These are phyloP conservation scores for Colletotrichum incanum DNA, from an alignment of 2,329 filamentous ascomycete species.

Conservation along the genomic window DNA sequence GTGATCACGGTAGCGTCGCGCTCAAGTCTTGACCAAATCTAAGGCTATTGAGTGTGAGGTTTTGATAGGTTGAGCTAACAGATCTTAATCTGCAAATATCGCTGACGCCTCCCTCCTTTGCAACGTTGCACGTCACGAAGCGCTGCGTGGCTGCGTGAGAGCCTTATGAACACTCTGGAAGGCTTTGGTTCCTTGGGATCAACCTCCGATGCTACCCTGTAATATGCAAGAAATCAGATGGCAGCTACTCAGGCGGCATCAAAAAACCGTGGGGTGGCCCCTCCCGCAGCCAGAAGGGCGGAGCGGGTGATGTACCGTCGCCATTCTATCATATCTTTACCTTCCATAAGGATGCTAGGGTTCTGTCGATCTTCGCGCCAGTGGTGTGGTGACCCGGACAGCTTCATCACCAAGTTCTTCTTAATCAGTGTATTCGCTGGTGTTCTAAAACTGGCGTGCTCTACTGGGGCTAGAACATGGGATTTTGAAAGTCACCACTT, in stretches of 20 bases:
- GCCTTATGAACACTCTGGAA: constrained; percentile 21
- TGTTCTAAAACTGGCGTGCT: too few species aligned
- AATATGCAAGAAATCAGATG: constrained; percentile 41
- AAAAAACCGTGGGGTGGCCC: background rate
- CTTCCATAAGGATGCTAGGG: background rate
- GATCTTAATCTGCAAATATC: background rate
- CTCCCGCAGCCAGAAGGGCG: background rate
- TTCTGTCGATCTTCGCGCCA: background rate
- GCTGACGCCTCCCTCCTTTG: background rate
- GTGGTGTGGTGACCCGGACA: background rate
- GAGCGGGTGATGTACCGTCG: constrained; percentile 24
- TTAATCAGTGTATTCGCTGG: background rate
- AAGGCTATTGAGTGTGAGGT: background rate
- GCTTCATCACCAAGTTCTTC: background rate
- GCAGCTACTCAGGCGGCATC: background rate
- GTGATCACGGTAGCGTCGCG: background rate
- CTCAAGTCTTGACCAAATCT: background rate
- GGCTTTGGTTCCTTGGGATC: background rate
- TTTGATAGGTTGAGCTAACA: background rate
- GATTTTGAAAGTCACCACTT: background rate
- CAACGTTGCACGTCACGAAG: constrained; percentile 34
- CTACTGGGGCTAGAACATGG: background rate
- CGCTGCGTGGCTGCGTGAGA: background rate
- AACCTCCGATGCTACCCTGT: constrained; percentile 14
- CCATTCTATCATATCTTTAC: constrained; percentile 7